These are phyloP conservation scores for Xylaria grammica DNA, from an alignment of 495 filamentous ascomycete genomes.

Conservation along the genomic window DNA sequence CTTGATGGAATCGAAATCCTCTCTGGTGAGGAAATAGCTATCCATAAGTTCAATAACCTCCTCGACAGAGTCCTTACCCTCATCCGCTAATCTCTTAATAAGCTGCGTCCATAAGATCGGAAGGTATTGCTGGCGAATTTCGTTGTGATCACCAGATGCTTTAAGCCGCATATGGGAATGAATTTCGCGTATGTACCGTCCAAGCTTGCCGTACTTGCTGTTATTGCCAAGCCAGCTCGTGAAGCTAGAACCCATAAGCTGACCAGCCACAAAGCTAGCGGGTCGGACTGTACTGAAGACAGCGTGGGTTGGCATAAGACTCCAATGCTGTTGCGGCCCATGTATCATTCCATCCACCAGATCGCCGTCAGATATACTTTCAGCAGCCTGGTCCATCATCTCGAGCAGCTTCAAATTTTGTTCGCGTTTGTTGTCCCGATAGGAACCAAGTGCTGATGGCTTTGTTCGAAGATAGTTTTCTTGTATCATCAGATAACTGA, in stretches of 20 bases:
- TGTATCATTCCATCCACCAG: conserved; percentile 98
- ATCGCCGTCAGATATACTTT: conserved; percentile 96
- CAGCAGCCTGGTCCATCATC: conserved; percentile 82
- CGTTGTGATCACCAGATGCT: conserved; percentile 88
- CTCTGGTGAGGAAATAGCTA: conserved; percentile 92
- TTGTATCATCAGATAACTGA: conserved; percentile 95
- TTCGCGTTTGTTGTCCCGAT: conserved; percentile 62
- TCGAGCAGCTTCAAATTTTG: conserved; percentile 80
- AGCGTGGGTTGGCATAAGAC: conserved; percentile 96
- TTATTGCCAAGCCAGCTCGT: conserved; percentile 94
- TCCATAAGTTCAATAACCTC: conserved; percentile 92
- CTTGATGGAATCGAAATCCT: conserved; percentile 90
- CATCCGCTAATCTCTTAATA: conserved; percentile 69
- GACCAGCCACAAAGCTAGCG: conserved; percentile 86
- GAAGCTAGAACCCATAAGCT: conserved; percentile 68
- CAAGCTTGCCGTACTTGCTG: conserved; percentile 85
- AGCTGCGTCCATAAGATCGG: conserved; percentile 84
- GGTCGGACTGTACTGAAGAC: conserved; percentile 93
- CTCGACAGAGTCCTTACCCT: conserved; percentile 75
- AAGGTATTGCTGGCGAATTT: conserved; percentile 92
- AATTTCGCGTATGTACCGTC: conserved; percentile 88
- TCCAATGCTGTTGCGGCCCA: conserved; percentile 97
- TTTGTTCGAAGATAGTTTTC: conserved; percentile 92
- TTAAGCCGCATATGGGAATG: conserved; percentile 96
- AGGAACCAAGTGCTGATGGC: conserved; percentile 65